Evolutionary conservation across 805 yeast species (phyloP).

Genomic region (Ogataea nonfermentans): DNA sequence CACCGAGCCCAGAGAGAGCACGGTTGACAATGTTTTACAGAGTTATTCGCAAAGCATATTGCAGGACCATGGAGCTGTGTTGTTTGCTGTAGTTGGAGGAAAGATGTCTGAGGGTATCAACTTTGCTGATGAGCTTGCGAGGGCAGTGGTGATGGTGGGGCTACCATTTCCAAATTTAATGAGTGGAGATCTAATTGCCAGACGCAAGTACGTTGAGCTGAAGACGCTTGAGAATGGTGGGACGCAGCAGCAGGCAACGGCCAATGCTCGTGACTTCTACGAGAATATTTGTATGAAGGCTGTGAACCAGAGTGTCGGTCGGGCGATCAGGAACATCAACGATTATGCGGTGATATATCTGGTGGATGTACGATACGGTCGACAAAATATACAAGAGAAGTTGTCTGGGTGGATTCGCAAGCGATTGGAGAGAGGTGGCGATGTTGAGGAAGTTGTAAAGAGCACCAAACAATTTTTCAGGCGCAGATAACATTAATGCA

Average conservation of each 20-base stretch:
- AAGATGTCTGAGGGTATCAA: constrained; percentile 92
- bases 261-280: constrained; percentile 55
- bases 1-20: constrained; percentile 50
- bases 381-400: constrained; percentile 47
- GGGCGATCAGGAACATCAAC: constrained; percentile 80
- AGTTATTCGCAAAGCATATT: constrained; percentile 49
- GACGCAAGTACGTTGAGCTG: constrained; percentile 59
- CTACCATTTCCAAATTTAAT: constrained; percentile 84
- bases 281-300: constrained; percentile 89
- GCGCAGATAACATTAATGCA: constrained; percentile 1
- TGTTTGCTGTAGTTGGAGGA: constrained; percentile 90
- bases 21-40: constrained; percentile 45
- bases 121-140: constrained; percentile 81
- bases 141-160: constrained; percentile 85
- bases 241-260: constrained; percentile 43
- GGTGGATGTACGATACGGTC: constrained; percentile 60
- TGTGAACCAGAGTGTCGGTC: constrained; percentile 87
- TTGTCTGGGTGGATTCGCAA: constrained; percentile 72
- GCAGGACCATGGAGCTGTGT: constrained; percentile 52
- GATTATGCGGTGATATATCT: constrained; percentile 79
- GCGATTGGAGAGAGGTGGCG: constrained; percentile 25
- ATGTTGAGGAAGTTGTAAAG: constrained; percentile 6
- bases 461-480: constrained; percentile 16
- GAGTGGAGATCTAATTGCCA: constrained; percentile 79
- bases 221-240: constrained; percentile 49